Base-by-base conservation (phyloP, 2,329 filamentous ascomycete genomes). In the Aspergillus fischeri region DNA sequence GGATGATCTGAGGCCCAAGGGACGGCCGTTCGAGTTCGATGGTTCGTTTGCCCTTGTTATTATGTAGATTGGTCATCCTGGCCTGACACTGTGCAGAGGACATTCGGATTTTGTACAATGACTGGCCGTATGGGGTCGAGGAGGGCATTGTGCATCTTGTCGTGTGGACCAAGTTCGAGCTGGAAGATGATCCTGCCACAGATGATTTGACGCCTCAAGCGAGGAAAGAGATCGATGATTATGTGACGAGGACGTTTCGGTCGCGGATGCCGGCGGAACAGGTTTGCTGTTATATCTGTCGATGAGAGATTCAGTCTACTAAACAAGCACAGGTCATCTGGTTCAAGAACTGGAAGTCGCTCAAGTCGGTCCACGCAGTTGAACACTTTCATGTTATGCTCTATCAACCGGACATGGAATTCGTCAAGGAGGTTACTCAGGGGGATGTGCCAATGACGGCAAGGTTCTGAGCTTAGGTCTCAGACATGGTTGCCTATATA, bases 301-400 rank as follows among this genome's bases (percentile, higher is more conserved):
- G 24, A 8, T 28, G n/a, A 9, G n/a, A 21, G n/a, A 20, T 14
- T 17, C 7, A 44, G 28, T 11, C 56, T 63, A 54, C 61, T 51
- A 25, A 27, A 28, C 29, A 28, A 73, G 54, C 73, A 70, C 71
- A 81, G 78, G 84, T 89, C 48, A 71, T 92, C 59, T 97, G 92
- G 91, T 97, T 97, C 77, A 95, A 90, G 78, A 97, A 97, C 69
- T 96, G 92, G 91, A 83, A 80, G 54, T 84, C 83, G 17, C 77
- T 97, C 63, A 96, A 96, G 78, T 94, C 89, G 25, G 85, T 97
- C 28, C 85, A 91, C 65, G 86, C 89, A 0, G 85, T 97, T 10
- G 92, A 97, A 78, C 93, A 97, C 72, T 94, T 97, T 69, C 93
- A 97, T 73, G 88, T 97, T 68, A 92, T 97, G 91, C 78, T 97